Percentiles rank a stretch among this genome's conserved stretches.
phyloP scores from a whole-genome alignment of 139 green algal species.

The Desmodesmus armatus region DNA sequence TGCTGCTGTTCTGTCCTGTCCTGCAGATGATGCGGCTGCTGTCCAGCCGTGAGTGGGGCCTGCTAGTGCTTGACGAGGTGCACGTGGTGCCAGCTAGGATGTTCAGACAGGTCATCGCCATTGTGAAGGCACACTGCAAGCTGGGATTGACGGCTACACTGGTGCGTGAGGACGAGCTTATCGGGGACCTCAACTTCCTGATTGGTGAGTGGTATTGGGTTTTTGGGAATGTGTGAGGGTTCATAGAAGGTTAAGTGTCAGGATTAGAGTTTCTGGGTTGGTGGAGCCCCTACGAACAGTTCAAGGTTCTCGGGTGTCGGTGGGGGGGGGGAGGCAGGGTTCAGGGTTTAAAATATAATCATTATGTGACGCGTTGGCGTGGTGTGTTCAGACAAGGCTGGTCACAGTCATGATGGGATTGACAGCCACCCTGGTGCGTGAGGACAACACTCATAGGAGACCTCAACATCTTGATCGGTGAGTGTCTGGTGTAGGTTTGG shows the following conservation, averaged over 20 bases:
- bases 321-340: too few species aligned
- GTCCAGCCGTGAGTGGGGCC: conserved; percentile 91
- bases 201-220: conserved; percentile 81
- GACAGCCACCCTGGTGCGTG: conserved; percentile 97
- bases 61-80: conserved; percentile 98
- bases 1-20: not conserved
- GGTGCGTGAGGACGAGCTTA: conserved; percentile 96
- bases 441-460: conserved; percentile 96
- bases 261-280: too few species aligned
- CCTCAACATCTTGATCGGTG: conserved; percentile 99
- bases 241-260: too few species aligned
- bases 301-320: too few species aligned
- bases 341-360: too few species aligned
- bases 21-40: conserved; percentile 84
- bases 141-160: conserved; percentile 98
- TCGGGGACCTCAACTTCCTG: conserved; percentile 98
- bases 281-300: too few species aligned
- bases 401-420: conserved; percentile 99
- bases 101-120: conserved; percentile 95
- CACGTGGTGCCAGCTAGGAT: conserved; percentile 98
- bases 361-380: too few species aligned
- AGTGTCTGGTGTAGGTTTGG: too few species aligned
- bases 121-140: conserved; percentile 97
- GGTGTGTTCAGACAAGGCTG: too few species aligned
- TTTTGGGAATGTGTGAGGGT: too few species aligned